Base-by-base conservation (phyloP, 2,329 filamentous ascomycete species). In the Dactylellina cionopaga region DNA sequence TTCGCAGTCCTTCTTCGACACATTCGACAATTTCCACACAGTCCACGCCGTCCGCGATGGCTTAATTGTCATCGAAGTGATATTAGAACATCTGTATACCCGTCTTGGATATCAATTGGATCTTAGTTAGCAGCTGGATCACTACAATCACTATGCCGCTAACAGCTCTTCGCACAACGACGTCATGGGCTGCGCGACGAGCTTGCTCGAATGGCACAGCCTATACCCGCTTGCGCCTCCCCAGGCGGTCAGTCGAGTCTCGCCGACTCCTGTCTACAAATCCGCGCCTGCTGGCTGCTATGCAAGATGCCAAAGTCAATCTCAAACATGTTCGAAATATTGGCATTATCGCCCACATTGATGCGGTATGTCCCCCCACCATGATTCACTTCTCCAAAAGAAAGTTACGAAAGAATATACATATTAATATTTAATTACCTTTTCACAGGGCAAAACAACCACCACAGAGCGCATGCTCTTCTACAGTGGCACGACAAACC, bases 341-440 rank as follows among this genome's bases (percentile, higher is more conserved):
- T 81, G 95, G 95, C 82, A 99, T 99, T 83, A 95, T 95, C 78
- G 95, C 95, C 76, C 95, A 99, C 80, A 99, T 99, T 80, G 95
- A 99, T 83, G 96, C 92, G 79, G 95, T 71, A 63, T n/a, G 51
- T 33, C 19, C 35, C 10, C 5, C 43, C 43, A 85, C 13, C 52
- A 35, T 86, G 29, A 83, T 82, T 68, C 81, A 90, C 0, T 79
- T 9, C 35, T 7, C 35, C 4, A 39, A 39, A n/a, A n/a, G n/a
- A n/a, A n/a, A n/a, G n/a, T n/a, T n/a, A n/a, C 35, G 4, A 11
- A n/a, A 22, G 76, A 78, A 3, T 81, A 83, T 15, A 83, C 89
- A 75, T 75, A 79, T 4, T 76, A 77, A 4, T 82, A 90, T 29
- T 85, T 84, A 7, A n/a, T n/a, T n/a, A n/a, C n/a, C n/a, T 81